A percentile compares a stretch with the other conserved stretches of the same genome.
Evolutionary conservation across 768 basidiomycete genomes (phyloP).

Genomic region (Peribolospora baueri): DNA sequence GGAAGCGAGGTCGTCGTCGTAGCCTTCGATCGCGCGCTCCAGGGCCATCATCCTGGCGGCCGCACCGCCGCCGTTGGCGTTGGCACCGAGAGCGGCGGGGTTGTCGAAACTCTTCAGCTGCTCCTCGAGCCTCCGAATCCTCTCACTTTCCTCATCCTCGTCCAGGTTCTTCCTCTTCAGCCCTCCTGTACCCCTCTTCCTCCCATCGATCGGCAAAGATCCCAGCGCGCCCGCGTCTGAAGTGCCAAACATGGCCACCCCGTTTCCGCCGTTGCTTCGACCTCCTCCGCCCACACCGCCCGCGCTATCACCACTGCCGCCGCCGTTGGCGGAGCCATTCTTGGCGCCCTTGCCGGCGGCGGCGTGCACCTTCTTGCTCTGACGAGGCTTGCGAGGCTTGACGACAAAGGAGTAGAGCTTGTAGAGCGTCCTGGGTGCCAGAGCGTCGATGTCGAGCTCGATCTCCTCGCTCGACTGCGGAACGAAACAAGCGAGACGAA

Average conservation of each 20-base stretch:
- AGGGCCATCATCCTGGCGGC: too few species aligned
- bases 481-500: too few species aligned
- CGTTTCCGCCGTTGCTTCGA: not conserved
- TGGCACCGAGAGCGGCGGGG: not conserved
- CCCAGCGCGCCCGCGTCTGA: not conserved
- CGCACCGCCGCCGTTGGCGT: too few species aligned
- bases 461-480: slow-evolving; percentile 47
- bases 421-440: slow-evolving; percentile 64
- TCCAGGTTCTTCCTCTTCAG: slow-evolving; percentile 83
- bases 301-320: slow-evolving; percentile 10
- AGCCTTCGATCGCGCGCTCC: not conserved
- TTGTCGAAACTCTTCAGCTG: slow-evolving; percentile 64
- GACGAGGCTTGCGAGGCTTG: slow-evolving; percentile 29
- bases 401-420: slow-evolving; percentile 91
- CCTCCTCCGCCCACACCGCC: slow-evolving; percentile 9
- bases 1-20: not conserved
- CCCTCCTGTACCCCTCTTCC: slow-evolving; percentile 38
- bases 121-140: slow-evolving; percentile 73
- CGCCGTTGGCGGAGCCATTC: slow-evolving; percentile 26
- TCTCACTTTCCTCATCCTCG: slow-evolving; percentile 83
- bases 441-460: slow-evolving; percentile 83
- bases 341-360: slow-evolving; percentile 5
- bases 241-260: too few species aligned
- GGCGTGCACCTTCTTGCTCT: slow-evolving; percentile 17
- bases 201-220: slow-evolving; percentile 1